A percentile compares a stretch with the other conserved stretches of the same genome.
These are phyloP conservation scores for Mytilinidion resinicola DNA, from an alignment of 495 filamentous ascomycete genomes.

Conservation along the genomic window DNA sequence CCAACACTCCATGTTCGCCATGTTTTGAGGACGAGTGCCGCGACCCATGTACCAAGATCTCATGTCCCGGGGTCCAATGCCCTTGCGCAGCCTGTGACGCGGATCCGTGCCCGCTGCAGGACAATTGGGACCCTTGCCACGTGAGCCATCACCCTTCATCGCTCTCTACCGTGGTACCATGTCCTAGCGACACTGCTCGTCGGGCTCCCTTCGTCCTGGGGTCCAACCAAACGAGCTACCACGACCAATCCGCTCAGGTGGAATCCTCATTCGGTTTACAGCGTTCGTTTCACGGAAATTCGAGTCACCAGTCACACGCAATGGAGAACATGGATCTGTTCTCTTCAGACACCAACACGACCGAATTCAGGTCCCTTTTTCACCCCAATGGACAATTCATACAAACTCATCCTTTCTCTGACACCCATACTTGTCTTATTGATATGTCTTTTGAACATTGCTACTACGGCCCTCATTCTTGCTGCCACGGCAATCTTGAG, in stretches of 20 bases:
- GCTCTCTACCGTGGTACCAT: too few relatives aligned
- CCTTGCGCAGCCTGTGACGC: constrained; percentile 18
- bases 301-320: too few relatives aligned
- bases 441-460: constrained; percentile 20
- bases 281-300: too few relatives aligned
- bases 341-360: too few relatives aligned
- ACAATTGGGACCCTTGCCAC: constrained; percentile 17
- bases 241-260: too few relatives aligned
- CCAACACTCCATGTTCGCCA: neutral
- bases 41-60: constrained; percentile 23
- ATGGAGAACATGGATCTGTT: too few relatives aligned
- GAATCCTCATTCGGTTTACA: too few relatives aligned
- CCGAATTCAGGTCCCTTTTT: too few relatives aligned
- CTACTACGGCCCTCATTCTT: constrained; percentile 15
- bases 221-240: neutral
- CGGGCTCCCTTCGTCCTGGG: constrained; percentile 7
- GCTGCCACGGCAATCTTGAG: neutral
- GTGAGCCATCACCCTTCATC: constrained; percentile 1
- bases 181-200: too few relatives aligned
- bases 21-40: constrained; percentile 8
- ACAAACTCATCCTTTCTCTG: neutral
- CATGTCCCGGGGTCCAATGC: constrained; percentile 18
- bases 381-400: too few relatives aligned
- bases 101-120: constrained; percentile 17
- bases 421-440: constrained; percentile 2